Base-by-base conservation (phyloP, 768 basidiomycete genomes). In the Panellus pusillus region DNA sequence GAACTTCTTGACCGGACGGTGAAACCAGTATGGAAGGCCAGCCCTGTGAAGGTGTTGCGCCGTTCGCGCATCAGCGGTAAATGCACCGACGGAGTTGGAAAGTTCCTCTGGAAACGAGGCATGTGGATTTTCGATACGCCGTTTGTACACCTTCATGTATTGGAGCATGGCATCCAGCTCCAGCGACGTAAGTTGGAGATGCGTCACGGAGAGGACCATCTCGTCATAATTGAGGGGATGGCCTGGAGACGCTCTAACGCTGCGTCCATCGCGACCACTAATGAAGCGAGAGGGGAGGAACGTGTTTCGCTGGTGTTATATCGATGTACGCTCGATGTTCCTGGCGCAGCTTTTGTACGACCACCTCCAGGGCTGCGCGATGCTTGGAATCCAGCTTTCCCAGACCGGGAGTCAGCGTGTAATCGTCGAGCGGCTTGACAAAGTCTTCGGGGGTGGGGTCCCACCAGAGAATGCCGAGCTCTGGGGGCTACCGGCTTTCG, bases 21-120 rank as follows among this genome's bases (percentile, higher is more conserved):
- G 41, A 12, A 49, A 54, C 65, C 63, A 67, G 9, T 66, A 58
- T 4, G 63, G 65, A 1, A 66, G 14, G 1, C 65, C 62, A n/a
- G 63, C 62, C 1, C 38, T 24, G 8, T 19, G 15, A 3, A 63
- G 48, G 2, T 55, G 47, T 35, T 63, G 59, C 0, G 51, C 60
- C 9, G 60, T 29, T 1, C 12, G 6, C 0, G 55, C 24, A 13
- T 61, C 29, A 6, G 6, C 37, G 12, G 65, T 66, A 37, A 62
- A 61, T 1, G 15, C 44, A 4, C 65, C 63, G 3, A 67, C 28
- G 7, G 31, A 32, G 4, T 44, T 7, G 13, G 17, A 32, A 6
- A 15, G 6, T 14, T 28, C 20, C 17, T 28, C 20, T 19, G 28
- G 14, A 17, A 17, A 11, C 38, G 44, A 0, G 20, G 20, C 18